phyloP scores from a whole-genome alignment of 2,329 filamentous ascomycete genomes.

The Escovopsis sp. region DNA sequence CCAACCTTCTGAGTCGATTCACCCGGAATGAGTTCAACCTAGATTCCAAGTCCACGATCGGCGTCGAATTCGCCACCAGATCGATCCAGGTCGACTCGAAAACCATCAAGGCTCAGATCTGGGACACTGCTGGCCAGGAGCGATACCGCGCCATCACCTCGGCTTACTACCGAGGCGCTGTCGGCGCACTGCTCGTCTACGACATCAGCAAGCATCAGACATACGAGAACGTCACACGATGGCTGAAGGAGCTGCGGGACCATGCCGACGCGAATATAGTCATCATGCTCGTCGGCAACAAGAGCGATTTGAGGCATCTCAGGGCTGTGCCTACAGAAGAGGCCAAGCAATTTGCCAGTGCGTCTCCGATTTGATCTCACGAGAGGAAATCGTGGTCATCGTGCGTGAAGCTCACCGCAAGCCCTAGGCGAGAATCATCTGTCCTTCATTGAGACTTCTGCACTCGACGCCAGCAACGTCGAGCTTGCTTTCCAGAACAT shows the following conservation, averaged over 20 bases:
- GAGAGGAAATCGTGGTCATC: too few relatives aligned
- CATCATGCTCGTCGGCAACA: conserved; percentile 99
- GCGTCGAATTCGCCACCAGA: conserved; percentile 95
- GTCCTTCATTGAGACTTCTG: conserved; percentile 98
- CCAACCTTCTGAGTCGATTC: conserved; percentile 98
- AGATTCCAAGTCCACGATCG: conserved; percentile 98
- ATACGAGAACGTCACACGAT: conserved; percentile 96
- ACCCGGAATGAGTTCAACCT: conserved; percentile 99
- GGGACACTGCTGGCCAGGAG: conserved; percentile 98
- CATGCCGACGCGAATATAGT: conserved; percentile 98
- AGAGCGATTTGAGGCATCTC: conserved; percentile 98
- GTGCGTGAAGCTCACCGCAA: not conserved
- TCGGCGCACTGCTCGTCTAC: conserved; percentile 94
- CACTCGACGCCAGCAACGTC: conserved; percentile 96
- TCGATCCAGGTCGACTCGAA: conserved; percentile 98
- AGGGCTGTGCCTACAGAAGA: conserved; percentile 95
- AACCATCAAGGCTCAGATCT: conserved; percentile 99
- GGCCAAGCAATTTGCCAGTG: conserved; percentile 95
- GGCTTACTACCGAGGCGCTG: conserved; percentile 95
- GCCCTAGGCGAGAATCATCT: conserved; percentile 81
- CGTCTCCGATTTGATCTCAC: conserved; percentile 12
- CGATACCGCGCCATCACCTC: conserved; percentile 98
- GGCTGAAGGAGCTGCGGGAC: conserved; percentile 96
- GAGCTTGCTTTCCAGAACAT: conserved; percentile 99
- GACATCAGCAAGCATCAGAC: conserved; percentile 99